Evolutionary conservation across 495 filamentous ascomycete genomes (phyloP), one percentile per base, ranked within the genome.

Genomic region (Jackrogersella multiformis): DNA sequence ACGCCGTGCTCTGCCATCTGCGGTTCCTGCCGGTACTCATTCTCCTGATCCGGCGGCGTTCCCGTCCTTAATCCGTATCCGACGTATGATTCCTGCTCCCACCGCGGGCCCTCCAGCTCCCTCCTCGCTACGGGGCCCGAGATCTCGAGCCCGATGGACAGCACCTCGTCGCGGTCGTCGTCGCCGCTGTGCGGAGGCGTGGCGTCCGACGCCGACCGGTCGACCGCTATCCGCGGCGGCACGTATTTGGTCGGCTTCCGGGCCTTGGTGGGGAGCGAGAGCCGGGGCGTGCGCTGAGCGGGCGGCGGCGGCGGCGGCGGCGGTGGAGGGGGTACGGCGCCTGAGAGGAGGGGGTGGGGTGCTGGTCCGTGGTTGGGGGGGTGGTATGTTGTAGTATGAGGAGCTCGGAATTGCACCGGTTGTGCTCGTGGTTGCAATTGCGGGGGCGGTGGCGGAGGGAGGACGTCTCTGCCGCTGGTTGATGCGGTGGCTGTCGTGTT

Each of bases 231-330:
- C 2, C 16, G 34, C 2, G 60, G 60, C 30, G 60, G 60, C 16
- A 30, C 30, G 39, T 63, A 63, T 26, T 63, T 63, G 3, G 41
- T 48, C 12, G 60, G 60, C 26, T 63, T 63, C 2, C 60, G 60
- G 5, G 13, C 51, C 13, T 45, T 34, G 28, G 49, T 52, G 1
- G 60, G 60, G 5, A 63, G 39, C 9, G 60, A 63, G 39, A 63
- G 30, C 2, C 49, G 23, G 20, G 60, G 60, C 6, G 60, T 41
- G 8, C 21, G 44, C 9, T 35, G 56, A 6, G 9, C 49, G 5
- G 51, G 49, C 1, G 51, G 49, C 1, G 49, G 56, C 0, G 56
- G 60, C 1, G 49, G 41, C 4, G 60, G 56, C 12, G 56, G 36
- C 13, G 57, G 36, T 1, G 48, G 45, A 8, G 38, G n/a, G n/a